Percentiles rank a stretch among this genome's conserved stretches.
Conservation (phyloP, 768 basidiomycete genomes). For the Pholiota molesta region DNA sequence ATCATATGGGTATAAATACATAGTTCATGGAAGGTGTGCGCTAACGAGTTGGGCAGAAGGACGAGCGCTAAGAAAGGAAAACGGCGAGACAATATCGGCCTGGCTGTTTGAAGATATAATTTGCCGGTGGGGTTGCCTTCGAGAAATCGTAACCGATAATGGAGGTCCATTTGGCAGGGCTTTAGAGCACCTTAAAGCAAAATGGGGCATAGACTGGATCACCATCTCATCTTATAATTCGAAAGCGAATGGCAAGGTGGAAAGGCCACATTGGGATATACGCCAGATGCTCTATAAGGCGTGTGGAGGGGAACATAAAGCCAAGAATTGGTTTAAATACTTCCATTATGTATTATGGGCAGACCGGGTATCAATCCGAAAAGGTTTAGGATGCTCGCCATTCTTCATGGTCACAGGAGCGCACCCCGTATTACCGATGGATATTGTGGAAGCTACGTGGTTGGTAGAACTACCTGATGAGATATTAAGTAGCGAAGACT, state of each 20-base stretch:
- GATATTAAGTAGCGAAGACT: slow-evolving; percentile 19
- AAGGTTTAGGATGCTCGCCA: slow-evolving; percentile 29
- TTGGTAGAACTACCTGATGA: slow-evolving; percentile 22
- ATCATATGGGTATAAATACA: slow-evolving; percentile 22
- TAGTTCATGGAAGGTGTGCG: slow-evolving; percentile 24
- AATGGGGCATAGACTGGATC: slow-evolving; percentile 25
- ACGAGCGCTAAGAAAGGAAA: slow-evolving; percentile 22
- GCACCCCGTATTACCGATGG: slow-evolving; percentile 32
- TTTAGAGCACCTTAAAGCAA: slow-evolving; percentile 19
- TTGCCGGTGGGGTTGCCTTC: slow-evolving; percentile 39
- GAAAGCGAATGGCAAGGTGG: slow-evolving; percentile 23
- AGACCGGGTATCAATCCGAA: slow-evolving; percentile 28
- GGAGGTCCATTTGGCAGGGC: slow-evolving; percentile 23
- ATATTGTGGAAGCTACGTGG: slow-evolving; percentile 30
- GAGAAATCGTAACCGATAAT: slow-evolving; percentile 46
- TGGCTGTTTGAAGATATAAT: slow-evolving; percentile 35
- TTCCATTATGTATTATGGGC: slow-evolving; percentile 36
- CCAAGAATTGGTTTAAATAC: slow-evolving; percentile 29
- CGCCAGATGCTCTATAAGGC: slow-evolving; percentile 24
- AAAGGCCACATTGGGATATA: slow-evolving; percentile 25
- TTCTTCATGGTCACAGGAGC: slow-evolving; percentile 34
- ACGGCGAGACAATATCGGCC: slow-evolving; percentile 17
- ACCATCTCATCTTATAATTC: slow-evolving; percentile 27
- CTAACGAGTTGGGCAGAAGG: slow-evolving; percentile 27
- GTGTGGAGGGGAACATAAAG: slow-evolving; percentile 21